Conservation (phyloP, 2,329 filamentous ascomycete species). For the Venturia oleaginea region DNA sequence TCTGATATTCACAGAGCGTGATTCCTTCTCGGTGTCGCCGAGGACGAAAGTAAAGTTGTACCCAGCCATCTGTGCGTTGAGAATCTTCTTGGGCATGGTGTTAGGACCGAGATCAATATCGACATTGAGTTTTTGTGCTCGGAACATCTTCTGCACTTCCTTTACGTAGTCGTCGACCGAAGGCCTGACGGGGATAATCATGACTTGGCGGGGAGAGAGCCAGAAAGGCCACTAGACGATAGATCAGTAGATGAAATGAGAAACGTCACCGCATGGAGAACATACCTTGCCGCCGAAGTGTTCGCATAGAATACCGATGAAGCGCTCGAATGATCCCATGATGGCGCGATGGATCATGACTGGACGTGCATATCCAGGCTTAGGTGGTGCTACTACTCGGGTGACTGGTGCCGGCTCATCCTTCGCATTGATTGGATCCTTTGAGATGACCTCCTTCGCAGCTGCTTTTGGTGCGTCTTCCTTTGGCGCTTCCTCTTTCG, state of each 20-base stretch:
- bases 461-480: slow-evolving; percentile 20
- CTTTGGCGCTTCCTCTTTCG: slow-evolving; percentile 32
- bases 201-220: slow-evolving; percentile 73
- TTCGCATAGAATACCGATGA: slow-evolving; percentile 69
- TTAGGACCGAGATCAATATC: slow-evolving; percentile 66
- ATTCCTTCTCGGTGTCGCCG: slow-evolving; percentile 52
- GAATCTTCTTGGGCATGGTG: slow-evolving; percentile 84
- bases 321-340: slow-evolving; percentile 59
- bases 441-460: slow-evolving; percentile 27
- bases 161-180: slow-evolving; percentile 61
- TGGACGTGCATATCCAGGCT: slow-evolving; percentile 64
- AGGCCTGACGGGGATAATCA: slow-evolving; percentile 69
- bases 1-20: slow-evolving; percentile 52
- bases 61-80: slow-evolving; percentile 67
- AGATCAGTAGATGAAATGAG: neutral
- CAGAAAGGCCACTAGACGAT: slow-evolving; percentile 64
- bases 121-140: slow-evolving; percentile 58
- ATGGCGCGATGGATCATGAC: slow-evolving; percentile 85
- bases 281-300: slow-evolving; percentile 66
- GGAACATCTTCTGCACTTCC: slow-evolving; percentile 62
- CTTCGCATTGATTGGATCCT: slow-evolving; percentile 21
- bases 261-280: neutral
- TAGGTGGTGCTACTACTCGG: slow-evolving; percentile 42
- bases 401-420: slow-evolving; percentile 17
- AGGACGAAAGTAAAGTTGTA: slow-evolving; percentile 79